Evolutionary conservation across 495 filamentous ascomycete genomes (phyloP).

Genomic region (Penicillium canariense): DNA sequence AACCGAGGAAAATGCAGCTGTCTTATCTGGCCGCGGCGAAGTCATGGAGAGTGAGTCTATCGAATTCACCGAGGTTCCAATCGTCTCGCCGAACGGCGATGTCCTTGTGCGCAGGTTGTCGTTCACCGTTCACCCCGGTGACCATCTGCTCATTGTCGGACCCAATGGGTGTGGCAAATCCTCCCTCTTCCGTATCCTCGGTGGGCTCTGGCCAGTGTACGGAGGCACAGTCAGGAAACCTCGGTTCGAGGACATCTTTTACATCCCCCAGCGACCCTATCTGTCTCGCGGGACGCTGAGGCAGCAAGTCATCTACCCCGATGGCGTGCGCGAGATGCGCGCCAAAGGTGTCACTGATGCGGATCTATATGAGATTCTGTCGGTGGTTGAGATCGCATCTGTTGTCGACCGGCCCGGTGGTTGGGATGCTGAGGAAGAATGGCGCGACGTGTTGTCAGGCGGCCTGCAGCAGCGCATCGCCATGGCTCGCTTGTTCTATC

Average conservation of each 20-base stretch:
- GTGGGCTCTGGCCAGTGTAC: slow-evolving; percentile 98
- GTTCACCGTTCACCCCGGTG: slow-evolving; percentile 79
- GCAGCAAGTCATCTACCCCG: slow-evolving; percentile 96
- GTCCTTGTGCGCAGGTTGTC: slow-evolving; percentile 79
- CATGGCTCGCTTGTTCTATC: slow-evolving; percentile 96
- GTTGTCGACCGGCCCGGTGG: slow-evolving; percentile 80
- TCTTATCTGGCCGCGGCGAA: slow-evolving; percentile 74
- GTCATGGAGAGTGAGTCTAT: slow-evolving; percentile 79
- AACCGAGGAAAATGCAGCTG: slow-evolving; percentile 70
- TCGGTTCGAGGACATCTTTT: slow-evolving; percentile 87
- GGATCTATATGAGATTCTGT: slow-evolving; percentile 74
- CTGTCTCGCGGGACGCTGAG: slow-evolving; percentile 82
- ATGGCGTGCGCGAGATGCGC: slow-evolving; percentile 82
- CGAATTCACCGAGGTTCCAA: slow-evolving; percentile 88
- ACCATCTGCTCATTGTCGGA: slow-evolving; percentile 91
- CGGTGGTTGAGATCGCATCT: slow-evolving; percentile 74
- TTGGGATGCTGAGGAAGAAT: slow-evolving; percentile 95
- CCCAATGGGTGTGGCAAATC: slow-evolving; percentile 98
- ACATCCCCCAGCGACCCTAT: slow-evolving; percentile 95
- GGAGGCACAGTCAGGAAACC: slow-evolving; percentile 90
- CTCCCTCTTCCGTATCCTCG: slow-evolving; percentile 90
- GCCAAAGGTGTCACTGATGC: slow-evolving; percentile 78
- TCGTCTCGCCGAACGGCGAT: slow-evolving; percentile 94
- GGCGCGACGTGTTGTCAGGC: slow-evolving; percentile 85
- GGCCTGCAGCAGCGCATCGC: slow-evolving; percentile 96